These are phyloP conservation scores for Pogostemon cablin DNA, from an alignment of 257 asterid genomes.

Conservation along the genomic window DNA sequence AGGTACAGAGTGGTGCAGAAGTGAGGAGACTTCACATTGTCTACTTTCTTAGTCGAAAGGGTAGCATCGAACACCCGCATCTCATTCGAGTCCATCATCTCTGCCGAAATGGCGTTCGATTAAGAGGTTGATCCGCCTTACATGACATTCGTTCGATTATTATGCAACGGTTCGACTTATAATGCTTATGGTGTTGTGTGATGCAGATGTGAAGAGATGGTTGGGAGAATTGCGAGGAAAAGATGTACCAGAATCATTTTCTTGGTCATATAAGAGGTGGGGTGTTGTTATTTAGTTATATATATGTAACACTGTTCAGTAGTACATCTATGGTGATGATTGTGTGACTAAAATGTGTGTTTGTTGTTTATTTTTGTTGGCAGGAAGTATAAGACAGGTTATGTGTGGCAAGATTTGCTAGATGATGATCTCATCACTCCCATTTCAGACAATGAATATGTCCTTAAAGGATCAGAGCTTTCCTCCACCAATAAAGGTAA, in stretches of 20 bases:
- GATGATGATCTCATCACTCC: slow-evolving; percentile 97
- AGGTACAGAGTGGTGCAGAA: slow-evolving; percentile 63
- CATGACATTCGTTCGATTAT: not conserved
- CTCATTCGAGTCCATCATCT: slow-evolving; percentile 79
- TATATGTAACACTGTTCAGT: no score
- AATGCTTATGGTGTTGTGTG: not conserved
- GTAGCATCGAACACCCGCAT: slow-evolving; percentile 82
- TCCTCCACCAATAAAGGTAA: slow-evolving; percentile 49
- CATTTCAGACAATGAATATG: slow-evolving; percentile 85
- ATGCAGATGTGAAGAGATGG: slow-evolving; percentile 88
- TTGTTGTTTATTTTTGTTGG: not conserved
- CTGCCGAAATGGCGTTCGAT: slow-evolving; percentile 71
- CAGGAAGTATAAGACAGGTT: slow-evolving; percentile 80
- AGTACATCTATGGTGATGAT: not conserved
- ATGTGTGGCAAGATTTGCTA: slow-evolving; percentile 90
- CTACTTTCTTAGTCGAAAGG: slow-evolving; percentile 79
- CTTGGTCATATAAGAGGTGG: slow-evolving; percentile 96
- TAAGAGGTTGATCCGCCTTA: slow-evolving; percentile 54
- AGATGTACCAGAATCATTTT: slow-evolving; percentile 77
- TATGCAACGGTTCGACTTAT: not conserved
- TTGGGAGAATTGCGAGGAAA: slow-evolving; percentile 79
- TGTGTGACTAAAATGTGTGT: no score
- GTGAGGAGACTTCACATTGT: slow-evolving; percentile 78
- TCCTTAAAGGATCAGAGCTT: slow-evolving; percentile 85
- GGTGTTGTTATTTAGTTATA: not conserved